Conservation (phyloP, 1,139 yeast species). For the Candida sp. region DNA sequence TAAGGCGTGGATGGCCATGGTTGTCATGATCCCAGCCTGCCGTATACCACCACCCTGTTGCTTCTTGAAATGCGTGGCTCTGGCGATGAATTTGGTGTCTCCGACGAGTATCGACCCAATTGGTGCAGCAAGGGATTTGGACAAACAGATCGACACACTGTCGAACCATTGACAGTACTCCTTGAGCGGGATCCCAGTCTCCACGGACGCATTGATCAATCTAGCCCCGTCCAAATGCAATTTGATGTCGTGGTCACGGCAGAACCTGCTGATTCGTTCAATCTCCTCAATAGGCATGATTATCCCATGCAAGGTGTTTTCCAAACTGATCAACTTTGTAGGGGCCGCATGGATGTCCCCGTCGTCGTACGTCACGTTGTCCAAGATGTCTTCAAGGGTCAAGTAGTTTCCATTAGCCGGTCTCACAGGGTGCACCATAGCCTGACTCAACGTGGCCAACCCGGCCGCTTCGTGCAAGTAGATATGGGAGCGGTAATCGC, state of each 20-base stretch:
- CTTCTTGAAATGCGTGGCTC: constrained; percentile 87
- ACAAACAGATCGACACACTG: constrained; percentile 49
- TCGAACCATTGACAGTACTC: constrained; percentile 47
- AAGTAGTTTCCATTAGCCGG: constrained; percentile 43
- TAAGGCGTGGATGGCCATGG: constrained; percentile 82
- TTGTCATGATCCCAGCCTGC: constrained; percentile 83
- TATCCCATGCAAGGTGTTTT: constrained; percentile 51
- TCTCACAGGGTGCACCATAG: constrained; percentile 44
- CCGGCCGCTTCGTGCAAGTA: constrained; percentile 51
- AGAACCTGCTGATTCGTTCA: constrained; percentile 37
- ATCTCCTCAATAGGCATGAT: constrained; percentile 48
- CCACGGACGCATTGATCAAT: constrained; percentile 50
- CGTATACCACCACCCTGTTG: constrained; percentile 97
- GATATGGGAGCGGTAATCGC: constrained; percentile 47
- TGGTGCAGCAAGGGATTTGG: constrained; percentile 95
- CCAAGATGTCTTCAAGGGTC: constrained; percentile 43
- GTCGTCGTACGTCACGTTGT: constrained; percentile 46
- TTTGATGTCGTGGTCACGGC: constrained; percentile 34
- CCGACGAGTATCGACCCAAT: constrained; percentile 92
- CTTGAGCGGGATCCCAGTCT: constrained; percentile 39
- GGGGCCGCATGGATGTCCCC: constrained; percentile 54
- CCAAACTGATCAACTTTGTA: constrained; percentile 50
- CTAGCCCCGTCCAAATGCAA: constrained; percentile 53
- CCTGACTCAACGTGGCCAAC: constrained; percentile 48
- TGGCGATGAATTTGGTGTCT: constrained; percentile 57